phyloP scores from a whole-genome alignment of 352 stramenopile species.

The Phytopythium chamaehyphon region DNA sequence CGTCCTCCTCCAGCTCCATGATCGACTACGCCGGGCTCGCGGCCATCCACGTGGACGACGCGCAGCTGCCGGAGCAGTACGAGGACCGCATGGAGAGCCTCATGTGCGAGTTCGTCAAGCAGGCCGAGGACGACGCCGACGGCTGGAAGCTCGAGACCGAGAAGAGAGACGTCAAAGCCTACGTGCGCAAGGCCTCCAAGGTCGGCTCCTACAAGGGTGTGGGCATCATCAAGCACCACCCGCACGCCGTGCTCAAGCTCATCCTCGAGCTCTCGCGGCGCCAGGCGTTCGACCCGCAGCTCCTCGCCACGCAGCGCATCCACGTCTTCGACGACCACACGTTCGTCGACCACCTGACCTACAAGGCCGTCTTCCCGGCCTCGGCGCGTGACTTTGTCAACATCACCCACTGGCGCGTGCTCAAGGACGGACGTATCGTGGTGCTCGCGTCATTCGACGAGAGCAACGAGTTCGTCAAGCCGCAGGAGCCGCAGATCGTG shows the following conservation, averaged over 20 bases:
- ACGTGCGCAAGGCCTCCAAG: conserved; percentile 33
- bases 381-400: conserved; percentile 56
- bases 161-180: conserved; percentile 55
- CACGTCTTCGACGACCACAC: conserved; percentile 67
- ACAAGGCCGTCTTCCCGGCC: conserved; percentile 63
- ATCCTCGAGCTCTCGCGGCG: conserved; percentile 48
- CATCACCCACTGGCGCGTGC: conserved; percentile 70
- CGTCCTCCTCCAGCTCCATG: conserved; percentile 21
- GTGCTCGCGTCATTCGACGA: conserved; percentile 45
- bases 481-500: conserved; percentile 41
- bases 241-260: conserved; percentile 47
- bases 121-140: conserved; percentile 41
- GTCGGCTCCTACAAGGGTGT: conserved; percentile 54
- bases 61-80: conserved; percentile 29
- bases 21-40: conserved; percentile 25
- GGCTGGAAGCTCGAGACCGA: conserved; percentile 62
- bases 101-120: conserved; percentile 56
- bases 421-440: conserved; percentile 49
- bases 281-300: conserved; percentile 50
- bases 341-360: conserved; percentile 67
- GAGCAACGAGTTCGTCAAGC: conserved; percentile 31
- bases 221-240: conserved; percentile 48
- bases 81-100: conserved; percentile 40
- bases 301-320: conserved; percentile 41
- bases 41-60: conserved; percentile 26